phyloP scores from a whole-genome alignment of 495 filamentous ascomycete species.

The Podospora pseudoanserina region DNA sequence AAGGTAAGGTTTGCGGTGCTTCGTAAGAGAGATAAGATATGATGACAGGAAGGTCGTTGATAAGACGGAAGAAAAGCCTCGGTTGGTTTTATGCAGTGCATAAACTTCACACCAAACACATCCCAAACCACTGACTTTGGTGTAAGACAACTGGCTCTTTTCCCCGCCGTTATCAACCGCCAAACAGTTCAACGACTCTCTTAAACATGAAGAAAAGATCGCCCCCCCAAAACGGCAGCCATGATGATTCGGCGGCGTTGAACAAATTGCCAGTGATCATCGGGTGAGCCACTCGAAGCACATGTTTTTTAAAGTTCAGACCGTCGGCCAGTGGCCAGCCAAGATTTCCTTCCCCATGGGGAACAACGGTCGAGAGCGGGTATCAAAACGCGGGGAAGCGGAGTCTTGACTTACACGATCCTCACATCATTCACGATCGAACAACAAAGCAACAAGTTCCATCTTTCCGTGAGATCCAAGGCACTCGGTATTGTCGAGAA shows the following conservation, averaged over 20 bases:
- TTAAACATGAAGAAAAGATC: neutral
- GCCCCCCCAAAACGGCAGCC: neutral
- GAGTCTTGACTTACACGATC: neutral
- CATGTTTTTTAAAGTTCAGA: neutral
- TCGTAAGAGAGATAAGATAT: too few relatives aligned
- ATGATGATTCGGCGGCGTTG: neutral
- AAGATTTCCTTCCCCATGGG: constrained; percentile 5
- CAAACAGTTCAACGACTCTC: neutral
- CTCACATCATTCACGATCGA: neutral
- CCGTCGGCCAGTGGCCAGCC: neutral
- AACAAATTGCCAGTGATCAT: neutral
- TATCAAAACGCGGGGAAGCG: constrained; percentile 10
- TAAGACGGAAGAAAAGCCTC: neutral
- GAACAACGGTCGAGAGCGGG: neutral
- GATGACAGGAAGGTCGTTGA: neutral
- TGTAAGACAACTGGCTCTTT: constrained; percentile 1
- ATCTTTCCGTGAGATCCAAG: neutral
- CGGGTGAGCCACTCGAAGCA: neutral
- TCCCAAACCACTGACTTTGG: neutral
- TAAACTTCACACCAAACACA: neutral
- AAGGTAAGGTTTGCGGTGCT: neutral
- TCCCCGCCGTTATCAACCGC: neutral
- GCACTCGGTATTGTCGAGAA: neutral
- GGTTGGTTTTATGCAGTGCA: neutral
- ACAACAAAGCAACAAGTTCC: neutral